A percentile compares a stretch with the other conserved stretches of the same genome.
phyloP scores from a whole-genome alignment of 257 asterid species.

The Fraxinus excelsior region DNA sequence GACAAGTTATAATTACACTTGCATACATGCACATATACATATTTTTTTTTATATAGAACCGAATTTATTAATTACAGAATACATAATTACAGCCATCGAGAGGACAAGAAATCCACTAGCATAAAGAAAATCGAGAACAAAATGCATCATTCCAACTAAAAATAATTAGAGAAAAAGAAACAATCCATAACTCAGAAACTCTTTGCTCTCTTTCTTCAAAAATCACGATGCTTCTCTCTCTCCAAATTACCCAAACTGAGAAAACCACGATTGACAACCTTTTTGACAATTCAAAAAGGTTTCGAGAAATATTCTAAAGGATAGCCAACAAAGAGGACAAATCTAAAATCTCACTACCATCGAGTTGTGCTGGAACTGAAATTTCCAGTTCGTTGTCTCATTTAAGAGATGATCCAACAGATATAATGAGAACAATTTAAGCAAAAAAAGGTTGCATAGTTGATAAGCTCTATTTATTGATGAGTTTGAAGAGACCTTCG shows the following conservation, averaged over 20 bases:
- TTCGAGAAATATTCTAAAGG: neutral
- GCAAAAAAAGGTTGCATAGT: neutral
- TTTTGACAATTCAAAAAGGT: neutral
- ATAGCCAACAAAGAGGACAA: neutral
- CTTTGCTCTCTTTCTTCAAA: neutral
- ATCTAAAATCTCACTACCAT: neutral
- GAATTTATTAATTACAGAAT: too few species aligned
- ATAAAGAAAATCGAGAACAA: neutral
- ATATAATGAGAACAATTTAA: neutral
- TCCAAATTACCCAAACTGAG: neutral
- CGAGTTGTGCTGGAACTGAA: neutral
- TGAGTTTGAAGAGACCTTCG: neutral
- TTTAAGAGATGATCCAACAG: neutral
- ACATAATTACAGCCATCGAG: neutral
- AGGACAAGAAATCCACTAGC: neutral
- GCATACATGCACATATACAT: neutral
- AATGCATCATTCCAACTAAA: neutral
- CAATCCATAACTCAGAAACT: neutral
- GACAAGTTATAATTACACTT: conserved; percentile 4
- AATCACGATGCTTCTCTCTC: neutral
- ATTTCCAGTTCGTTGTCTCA: neutral
- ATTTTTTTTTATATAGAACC: neutral
- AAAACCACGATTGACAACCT: neutral
- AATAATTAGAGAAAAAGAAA: neutral
- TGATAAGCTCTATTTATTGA: neutral